Conservation (phyloP, 2,329 filamentous ascomycete species). For the Magnaporthiopsis poae region DNA sequence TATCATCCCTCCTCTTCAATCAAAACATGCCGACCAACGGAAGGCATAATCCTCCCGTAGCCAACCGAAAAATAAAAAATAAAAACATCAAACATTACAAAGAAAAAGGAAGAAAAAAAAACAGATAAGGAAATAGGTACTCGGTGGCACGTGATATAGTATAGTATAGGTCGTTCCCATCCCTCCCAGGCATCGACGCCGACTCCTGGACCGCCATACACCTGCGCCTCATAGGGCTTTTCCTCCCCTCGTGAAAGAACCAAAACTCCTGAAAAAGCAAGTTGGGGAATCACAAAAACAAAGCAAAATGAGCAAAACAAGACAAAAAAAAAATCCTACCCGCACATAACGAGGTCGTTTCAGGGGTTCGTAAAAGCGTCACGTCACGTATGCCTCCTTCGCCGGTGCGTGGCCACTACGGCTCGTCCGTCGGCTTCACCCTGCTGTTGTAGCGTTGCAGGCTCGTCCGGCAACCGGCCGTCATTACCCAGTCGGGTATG, state of each 20-base stretch:
- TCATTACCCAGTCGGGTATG: slow-evolving; percentile 47
- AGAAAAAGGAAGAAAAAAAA: not conserved
- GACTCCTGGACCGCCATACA: too few species aligned
- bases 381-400: slow-evolving; percentile 15
- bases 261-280: not conserved
- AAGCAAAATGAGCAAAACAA: not conserved
- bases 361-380: slow-evolving; percentile 3
- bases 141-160: too few species aligned
- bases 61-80: too few species aligned
- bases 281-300: not conserved
- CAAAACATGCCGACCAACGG: too few species aligned
- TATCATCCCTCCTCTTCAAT: too few species aligned
- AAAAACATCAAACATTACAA: not conserved
- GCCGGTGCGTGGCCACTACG: slow-evolving; percentile 15
- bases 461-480: slow-evolving; percentile 40
- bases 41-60: too few species aligned
- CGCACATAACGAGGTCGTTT: slow-evolving; percentile 3
- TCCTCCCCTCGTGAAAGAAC: not conserved
- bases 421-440: slow-evolving; percentile 11
- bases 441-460: slow-evolving; percentile 36
- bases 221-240: too few species aligned
- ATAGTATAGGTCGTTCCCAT: too few species aligned
- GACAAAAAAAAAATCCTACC: too few species aligned
- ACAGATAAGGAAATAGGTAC: not conserved
- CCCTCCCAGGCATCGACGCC: too few species aligned